Percentiles rank a stretch among this genome's conserved stretches.
Evolutionary conservation across 2,329 filamentous ascomycete species (phyloP).

Genomic region (Fusarium sublunatum): DNA sequence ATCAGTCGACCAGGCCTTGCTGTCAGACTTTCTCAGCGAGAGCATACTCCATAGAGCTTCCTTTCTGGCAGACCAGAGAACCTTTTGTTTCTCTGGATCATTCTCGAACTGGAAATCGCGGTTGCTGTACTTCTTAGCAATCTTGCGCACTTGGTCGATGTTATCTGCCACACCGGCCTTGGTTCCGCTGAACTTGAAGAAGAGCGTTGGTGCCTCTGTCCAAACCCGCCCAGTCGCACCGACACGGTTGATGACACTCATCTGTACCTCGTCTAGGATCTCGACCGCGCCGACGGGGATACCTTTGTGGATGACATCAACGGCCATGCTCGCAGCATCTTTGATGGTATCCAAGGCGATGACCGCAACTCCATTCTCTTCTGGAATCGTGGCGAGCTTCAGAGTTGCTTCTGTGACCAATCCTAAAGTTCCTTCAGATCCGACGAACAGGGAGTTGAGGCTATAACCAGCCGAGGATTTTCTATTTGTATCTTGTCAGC

Average conservation of each 20-base stretch:
- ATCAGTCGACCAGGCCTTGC: conserved; percentile 79
- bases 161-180: conserved; percentile 80
- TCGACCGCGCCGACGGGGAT: conserved; percentile 82
- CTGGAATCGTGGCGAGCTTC: conserved; percentile 80
- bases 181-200: conserved; percentile 88
- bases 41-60: conserved; percentile 86
- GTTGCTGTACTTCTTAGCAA: conserved; percentile 72
- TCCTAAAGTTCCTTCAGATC: conserved; percentile 83
- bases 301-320: conserved; percentile 77
- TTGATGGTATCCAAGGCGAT: conserved; percentile 82
- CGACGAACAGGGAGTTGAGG: conserved; percentile 81
- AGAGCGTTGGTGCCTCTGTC: conserved; percentile 80
- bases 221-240: conserved; percentile 75
- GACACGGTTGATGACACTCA: conserved; percentile 81
- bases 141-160: conserved; percentile 73
- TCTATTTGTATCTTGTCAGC: conserved; percentile 44
- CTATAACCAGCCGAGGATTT: conserved; percentile 89
- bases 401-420: conserved; percentile 85
- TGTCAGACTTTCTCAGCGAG: conserved; percentile 70
- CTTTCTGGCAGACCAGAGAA: conserved; percentile 85
- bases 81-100: conserved; percentile 74
- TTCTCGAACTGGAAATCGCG: conserved; percentile 80
- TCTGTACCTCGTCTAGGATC: conserved; percentile 89
- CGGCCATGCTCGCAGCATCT: conserved; percentile 78
- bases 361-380: conserved; percentile 80